phyloP scores from a whole-genome alignment of 2,329 filamentous ascomycete genomes.

The Leptographium radiaticola region DNA sequence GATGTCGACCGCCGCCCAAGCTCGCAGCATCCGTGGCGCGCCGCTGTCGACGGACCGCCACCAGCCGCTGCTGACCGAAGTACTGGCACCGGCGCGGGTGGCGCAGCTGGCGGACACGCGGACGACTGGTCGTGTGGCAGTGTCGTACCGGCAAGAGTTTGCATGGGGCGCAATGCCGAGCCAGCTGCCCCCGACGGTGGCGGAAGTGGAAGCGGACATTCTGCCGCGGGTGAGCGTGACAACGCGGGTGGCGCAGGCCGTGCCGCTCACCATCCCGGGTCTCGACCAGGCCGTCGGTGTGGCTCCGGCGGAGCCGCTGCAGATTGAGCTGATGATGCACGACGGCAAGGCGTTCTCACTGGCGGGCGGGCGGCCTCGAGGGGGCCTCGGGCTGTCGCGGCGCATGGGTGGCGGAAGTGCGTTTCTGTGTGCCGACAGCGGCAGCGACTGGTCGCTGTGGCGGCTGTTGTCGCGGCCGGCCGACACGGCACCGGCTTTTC shows the following conservation, averaged over 20 bases:
- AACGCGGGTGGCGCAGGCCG: slow-evolving; percentile 17
- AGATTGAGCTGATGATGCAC: slow-evolving; percentile 22
- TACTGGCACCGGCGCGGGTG: slow-evolving; percentile 22
- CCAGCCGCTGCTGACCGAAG: slow-evolving; percentile 24
- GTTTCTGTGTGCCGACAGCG: slow-evolving; percentile 28
- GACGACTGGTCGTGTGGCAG: slow-evolving; percentile 23
- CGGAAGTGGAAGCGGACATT: slow-evolving; percentile 24
- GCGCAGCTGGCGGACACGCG: slow-evolving; percentile 24
- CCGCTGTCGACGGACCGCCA: slow-evolving; percentile 23
- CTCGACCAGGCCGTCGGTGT: background rate
- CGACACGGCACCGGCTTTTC: background rate
- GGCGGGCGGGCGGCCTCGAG: background rate
- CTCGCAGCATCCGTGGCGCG: background rate
- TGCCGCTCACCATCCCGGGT: background rate
- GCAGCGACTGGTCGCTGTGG: slow-evolving; percentile 21
- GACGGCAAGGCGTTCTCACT: background rate
- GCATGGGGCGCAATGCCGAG: slow-evolving; percentile 4
- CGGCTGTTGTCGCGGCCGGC: slow-evolving; percentile 13
- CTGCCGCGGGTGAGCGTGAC: slow-evolving; percentile 25
- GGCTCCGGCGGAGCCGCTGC: slow-evolving; percentile 15
- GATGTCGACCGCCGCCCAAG: slow-evolving; percentile 3
- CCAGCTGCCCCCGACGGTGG: slow-evolving; percentile 13
- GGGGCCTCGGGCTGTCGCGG: slow-evolving; percentile 14
- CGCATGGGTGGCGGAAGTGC: slow-evolving; percentile 17
- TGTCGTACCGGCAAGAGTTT: slow-evolving; percentile 28